Conservation (phyloP, 1,139 yeast species). For the Geotrichum restrictum region DNA sequence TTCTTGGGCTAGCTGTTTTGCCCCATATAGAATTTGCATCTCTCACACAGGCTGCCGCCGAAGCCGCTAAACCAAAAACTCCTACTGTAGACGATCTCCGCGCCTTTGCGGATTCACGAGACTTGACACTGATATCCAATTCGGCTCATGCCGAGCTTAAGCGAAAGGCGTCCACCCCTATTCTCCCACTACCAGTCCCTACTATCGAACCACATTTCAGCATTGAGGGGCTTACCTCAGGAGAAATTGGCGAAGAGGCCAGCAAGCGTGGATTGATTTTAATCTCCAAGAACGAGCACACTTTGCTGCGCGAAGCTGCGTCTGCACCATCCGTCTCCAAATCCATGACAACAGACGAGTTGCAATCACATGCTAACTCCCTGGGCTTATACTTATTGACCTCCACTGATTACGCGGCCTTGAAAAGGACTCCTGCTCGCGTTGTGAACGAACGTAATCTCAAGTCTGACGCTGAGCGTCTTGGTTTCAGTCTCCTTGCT, state of each 20-base stretch:
- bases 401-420: slow-evolving; percentile 24
- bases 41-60: background rate
- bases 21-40: slow-evolving; percentile 1
- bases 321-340: background rate
- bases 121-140: background rate
- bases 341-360: slow-evolving; percentile 28
- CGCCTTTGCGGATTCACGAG: slow-evolving; percentile 1
- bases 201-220: slow-evolving; percentile 7
- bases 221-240: slow-evolving; percentile 7
- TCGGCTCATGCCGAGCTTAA: background rate
- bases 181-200: slow-evolving; percentile 2
- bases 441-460: slow-evolving; percentile 13
- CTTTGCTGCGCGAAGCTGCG: slow-evolving; percentile 11
- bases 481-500: slow-evolving; percentile 34
- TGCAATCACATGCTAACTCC: slow-evolving; percentile 26
- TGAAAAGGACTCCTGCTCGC: slow-evolving; percentile 7
- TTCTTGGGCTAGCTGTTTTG: slow-evolving; percentile 14
- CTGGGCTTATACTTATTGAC: slow-evolving; percentile 18
- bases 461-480: slow-evolving; percentile 18
- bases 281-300: slow-evolving; percentile 18
- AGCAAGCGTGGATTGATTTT: slow-evolving; percentile 17
- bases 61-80: background rate
- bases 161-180: slow-evolving; percentile 1
- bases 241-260: slow-evolving; percentile 16
- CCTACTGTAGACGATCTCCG: background rate